These are phyloP conservation scores for Botryosphaeria dothidea DNA, from an alignment of 2,329 filamentous ascomycete species.

Conservation along the genomic window DNA sequence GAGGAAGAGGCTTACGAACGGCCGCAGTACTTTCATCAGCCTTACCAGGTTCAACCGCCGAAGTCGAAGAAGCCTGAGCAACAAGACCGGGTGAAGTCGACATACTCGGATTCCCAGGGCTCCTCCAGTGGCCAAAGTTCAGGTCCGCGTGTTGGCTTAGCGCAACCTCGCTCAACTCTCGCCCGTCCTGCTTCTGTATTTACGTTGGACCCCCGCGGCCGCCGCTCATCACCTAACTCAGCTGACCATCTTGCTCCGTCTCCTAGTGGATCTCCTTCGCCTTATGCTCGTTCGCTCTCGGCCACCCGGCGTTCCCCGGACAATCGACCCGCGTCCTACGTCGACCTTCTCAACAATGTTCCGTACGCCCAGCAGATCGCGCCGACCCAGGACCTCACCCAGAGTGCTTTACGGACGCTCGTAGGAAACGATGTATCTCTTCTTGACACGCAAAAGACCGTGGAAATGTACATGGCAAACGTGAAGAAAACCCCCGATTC, in stretches of 20 bases:
- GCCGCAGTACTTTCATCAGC: conserved; percentile 54
- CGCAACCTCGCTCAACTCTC: conserved; percentile 57
- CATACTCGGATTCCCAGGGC: conserved; percentile 31
- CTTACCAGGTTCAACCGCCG: conserved; percentile 36
- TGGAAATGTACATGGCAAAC: conserved; percentile 96
- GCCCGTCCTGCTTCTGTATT: conserved; percentile 75
- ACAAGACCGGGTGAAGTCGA: conserved; percentile 29
- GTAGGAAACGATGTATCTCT: conserved; percentile 90
- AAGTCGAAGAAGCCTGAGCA: conserved; percentile 20
- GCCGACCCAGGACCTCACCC: conserved; percentile 66
- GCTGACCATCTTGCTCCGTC: conserved; percentile 42
- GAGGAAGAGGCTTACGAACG: conserved; percentile 41
- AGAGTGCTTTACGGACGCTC: conserved; percentile 70
- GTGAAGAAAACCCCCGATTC: conserved; percentile 95
- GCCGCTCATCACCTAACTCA: conserved; percentile 55
- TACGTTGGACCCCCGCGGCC: conserved; percentile 65
- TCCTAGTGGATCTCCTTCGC: conserved; percentile 41
- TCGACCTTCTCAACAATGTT: conserved; percentile 62
- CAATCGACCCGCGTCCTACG: conserved; percentile 59
- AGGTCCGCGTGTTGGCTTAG: conserved; percentile 31
- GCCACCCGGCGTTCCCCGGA: conserved; percentile 58
- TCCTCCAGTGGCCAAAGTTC: conserved; percentile 31
- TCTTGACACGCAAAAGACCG: conserved; percentile 85
- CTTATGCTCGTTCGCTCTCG: conserved; percentile 51
- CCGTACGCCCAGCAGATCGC: conserved; percentile 80